Conservation (phyloP, 129 eudicot species). For the Daucus carota region DH1_v3.0 NC_030384.2:40111501-40112000, state of each 20-base stretch:
- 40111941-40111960: not conserved
- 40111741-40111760: conserved; percentile 55
- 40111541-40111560: not conserved
- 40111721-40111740: conserved; percentile 69
- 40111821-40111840: conserved; percentile 75
- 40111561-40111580: conserved; percentile 13
- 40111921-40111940: conserved; percentile 52
- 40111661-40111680: conserved; percentile 83
- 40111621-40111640: conserved; percentile 82
- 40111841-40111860: conserved; percentile 37
- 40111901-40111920: conserved; percentile 75
- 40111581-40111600: conserved; percentile 79
- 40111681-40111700: conserved; percentile 82
- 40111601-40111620: conserved; percentile 86
- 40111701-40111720: conserved; percentile 85
- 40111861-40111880: conserved; percentile 23
- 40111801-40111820: conserved; percentile 81
- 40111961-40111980: not conserved
- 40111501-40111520: not conserved
- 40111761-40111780: conserved; percentile 66
- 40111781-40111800: conserved; percentile 98
- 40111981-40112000: not conserved
- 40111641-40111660: conserved; percentile 75
- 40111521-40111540: not conserved
- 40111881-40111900: conserved; percentile 65